A percentile compares a stretch with the other conserved stretches of the same genome.
Conservation (phyloP, 768 basidiomycete species). For the Collybia nuda region DNA sequence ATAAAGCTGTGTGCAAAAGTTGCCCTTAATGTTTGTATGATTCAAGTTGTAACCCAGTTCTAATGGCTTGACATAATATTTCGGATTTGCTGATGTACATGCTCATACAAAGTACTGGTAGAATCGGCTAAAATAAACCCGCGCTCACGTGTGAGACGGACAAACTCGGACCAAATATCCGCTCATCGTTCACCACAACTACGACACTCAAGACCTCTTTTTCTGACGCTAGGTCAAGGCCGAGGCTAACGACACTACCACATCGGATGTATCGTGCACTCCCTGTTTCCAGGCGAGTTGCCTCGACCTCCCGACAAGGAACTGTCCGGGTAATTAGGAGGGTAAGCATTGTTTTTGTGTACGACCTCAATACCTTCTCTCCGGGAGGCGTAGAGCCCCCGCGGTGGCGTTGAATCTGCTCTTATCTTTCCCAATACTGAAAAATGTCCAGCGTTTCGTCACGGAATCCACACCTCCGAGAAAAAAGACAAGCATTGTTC, state of each 20-base stretch:
- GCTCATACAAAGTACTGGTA: too few species aligned
- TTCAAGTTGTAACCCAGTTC: too few species aligned
- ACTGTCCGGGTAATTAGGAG: slow-evolving; percentile 55
- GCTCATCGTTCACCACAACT: slow-evolving; percentile 12
- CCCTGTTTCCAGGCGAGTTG: slow-evolving; percentile 53
- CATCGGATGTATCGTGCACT: slow-evolving; percentile 56
- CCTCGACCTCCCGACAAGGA: slow-evolving; percentile 43
- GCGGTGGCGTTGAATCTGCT: too few species aligned
- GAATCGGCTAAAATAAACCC: neutral
- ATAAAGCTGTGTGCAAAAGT: too few species aligned
- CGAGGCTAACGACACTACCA: slow-evolving; percentile 17
- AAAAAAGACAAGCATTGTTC: slow-evolving; percentile 55
- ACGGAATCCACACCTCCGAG: slow-evolving; percentile 55
- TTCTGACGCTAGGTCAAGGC: neutral
- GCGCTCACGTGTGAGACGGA: slow-evolving; percentile 27
- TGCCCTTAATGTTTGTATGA: too few species aligned
- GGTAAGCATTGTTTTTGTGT: slow-evolving; percentile 39
- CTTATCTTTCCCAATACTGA: neutral
- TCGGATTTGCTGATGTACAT: too few species aligned
- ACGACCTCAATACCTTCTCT: neutral
- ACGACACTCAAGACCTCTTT: neutral
- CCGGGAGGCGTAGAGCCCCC: too few species aligned
- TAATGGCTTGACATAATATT: too few species aligned
- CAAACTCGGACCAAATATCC: slow-evolving; percentile 35
- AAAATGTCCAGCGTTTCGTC: slow-evolving; percentile 50